Evolutionary conservation across 108 stramenopile genomes (phyloP), one percentile per base, ranked within the genome.

Genomic region (Schizochytrium sp.): DNA sequence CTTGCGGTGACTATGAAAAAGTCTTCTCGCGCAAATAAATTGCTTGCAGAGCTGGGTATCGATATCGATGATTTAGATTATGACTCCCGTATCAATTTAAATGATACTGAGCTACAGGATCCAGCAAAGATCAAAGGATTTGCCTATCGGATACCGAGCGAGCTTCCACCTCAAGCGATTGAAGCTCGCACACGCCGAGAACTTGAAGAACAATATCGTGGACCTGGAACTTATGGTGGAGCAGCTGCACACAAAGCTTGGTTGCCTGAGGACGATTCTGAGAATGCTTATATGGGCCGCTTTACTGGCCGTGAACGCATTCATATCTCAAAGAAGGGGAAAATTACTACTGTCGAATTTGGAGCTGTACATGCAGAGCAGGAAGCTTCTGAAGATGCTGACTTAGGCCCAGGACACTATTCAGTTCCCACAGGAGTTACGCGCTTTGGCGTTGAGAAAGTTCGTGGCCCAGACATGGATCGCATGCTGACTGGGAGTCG

Each of bases 341-440:
- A 46, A 7, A 12, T 55, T 0, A 17, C 38, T 40, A 83, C 76
- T 2, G 40, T 83, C 40, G 2, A n/a, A 5, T 83, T 83, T 40
- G 13, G 50, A 83, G 76, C 49, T 13, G 28, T 28, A 5, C 12
- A 83, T 38, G 49, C 55, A 55, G 12, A 83, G 8, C 17, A 19
- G 17, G 50, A 83, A 0, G 76, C 49, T 42, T 10, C 10, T 0
- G 76, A 83, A 13, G 28, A 55, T 10, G 53, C 50, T 5, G 10
- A 46, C 8, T 53, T 83, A n/a, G 76, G 76, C 3, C 76, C 76
- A 83, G 76, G 76, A 2, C 76, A 3, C 10, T 83, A 83, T 28
- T 28, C 8, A 40, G 1, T 83, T 5, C 15, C 76, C 5, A 12
- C 47, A 55, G 45, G 76, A 7, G 15, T 83, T 53, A 83, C 45